These are phyloP conservation scores for Phytophthora pini DNA, from an alignment of 352 stramenopile species.

Conservation along the genomic window DNA sequence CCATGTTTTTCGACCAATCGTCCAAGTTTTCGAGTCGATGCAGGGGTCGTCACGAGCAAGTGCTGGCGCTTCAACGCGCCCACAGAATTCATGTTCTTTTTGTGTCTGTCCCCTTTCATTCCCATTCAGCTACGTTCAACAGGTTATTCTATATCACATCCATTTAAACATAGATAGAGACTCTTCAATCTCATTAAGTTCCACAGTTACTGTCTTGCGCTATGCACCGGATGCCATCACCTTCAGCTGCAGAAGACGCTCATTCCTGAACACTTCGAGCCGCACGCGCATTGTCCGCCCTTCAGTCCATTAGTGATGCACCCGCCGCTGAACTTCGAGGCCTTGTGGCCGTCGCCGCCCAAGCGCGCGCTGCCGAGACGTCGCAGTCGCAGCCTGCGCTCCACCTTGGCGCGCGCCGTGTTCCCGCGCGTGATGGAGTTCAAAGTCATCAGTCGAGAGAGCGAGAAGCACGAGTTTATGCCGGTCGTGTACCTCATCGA, in stretches of 20 bases:
- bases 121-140: not conserved
- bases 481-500: slow-evolving; percentile 77
- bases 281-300: slow-evolving; percentile 8
- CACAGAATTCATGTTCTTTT: slow-evolving; percentile 13
- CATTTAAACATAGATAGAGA: not conserved
- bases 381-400: slow-evolving; percentile 29
- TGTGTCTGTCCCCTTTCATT: not conserved
- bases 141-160: not conserved
- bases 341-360: slow-evolving; percentile 31
- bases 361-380: slow-evolving; percentile 17
- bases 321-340: slow-evolving; percentile 28
- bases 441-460: slow-evolving; percentile 76
- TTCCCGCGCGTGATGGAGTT: slow-evolving; percentile 80
- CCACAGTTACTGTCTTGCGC: not conserved
- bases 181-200: not conserved
- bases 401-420: slow-evolving; percentile 49
- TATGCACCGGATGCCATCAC: slow-evolving; percentile 14
- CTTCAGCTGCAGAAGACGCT: slow-evolving; percentile 4
- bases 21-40: slow-evolving; percentile 2
- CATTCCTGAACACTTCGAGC: slow-evolving; percentile 16
- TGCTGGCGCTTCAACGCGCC: slow-evolving; percentile 25
- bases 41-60: slow-evolving; percentile 21
- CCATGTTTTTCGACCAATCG: slow-evolving; percentile 9
- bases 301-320: slow-evolving; percentile 4
- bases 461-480: slow-evolving; percentile 82